Evolutionary conservation across 768 basidiomycete genomes (phyloP), one percentile per base, ranked within the genome.

Genomic region (Naganishia antarctica): DNA sequence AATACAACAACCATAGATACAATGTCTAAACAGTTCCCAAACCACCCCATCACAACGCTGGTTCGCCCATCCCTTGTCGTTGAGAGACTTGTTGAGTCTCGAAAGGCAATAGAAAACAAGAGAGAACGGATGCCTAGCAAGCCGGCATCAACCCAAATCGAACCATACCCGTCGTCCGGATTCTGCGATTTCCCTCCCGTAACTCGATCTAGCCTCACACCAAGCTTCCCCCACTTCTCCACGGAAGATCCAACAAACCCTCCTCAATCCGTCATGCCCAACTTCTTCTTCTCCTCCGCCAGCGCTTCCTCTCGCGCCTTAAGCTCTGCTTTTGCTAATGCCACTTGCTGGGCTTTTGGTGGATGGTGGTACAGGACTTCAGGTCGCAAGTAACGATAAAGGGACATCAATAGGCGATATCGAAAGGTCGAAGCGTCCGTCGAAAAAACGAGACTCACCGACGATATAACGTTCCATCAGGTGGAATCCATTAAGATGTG

Each of bases 301-400:
- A 97, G 81, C 69, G 94, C 93, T 78, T 91, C 88, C 80, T 98
- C 94, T 72, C 94, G 81, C 70, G 85, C 85, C 15, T 90, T 89
- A 58, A 98, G 79, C 70, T 98, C 94, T 23, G 90, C 89, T 74
- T 96, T 96, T 15, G 88, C 88, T 7, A 72, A 32, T 32, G 90
- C 87, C 0, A 91, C 90, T 1, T 91, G 91, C 71, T 93, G 91
- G 73, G 93, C 91, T 78, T 92, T 90, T n/a, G 91, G 87, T 40
- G 92, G 91, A 87, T 97, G 94, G 75, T 98, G 93, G 73, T 94
- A 98, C 29, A 97, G 81, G 9, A 98, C 94, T n/a, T n/a, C n/a
- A n/a, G n/a, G n/a, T n/a, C n/a, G n/a, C n/a, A n/a, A n/a, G n/a
- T 82, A 70, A 15, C 21, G 29, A 18, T 34, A n/a, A 9, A 4